Percentiles rank a stretch among this genome's conserved stretches.
These are phyloP conservation scores for Wickerhamomyces tratensis DNA, from an alignment of 805 yeast genomes.

Conservation along the genomic window DNA sequence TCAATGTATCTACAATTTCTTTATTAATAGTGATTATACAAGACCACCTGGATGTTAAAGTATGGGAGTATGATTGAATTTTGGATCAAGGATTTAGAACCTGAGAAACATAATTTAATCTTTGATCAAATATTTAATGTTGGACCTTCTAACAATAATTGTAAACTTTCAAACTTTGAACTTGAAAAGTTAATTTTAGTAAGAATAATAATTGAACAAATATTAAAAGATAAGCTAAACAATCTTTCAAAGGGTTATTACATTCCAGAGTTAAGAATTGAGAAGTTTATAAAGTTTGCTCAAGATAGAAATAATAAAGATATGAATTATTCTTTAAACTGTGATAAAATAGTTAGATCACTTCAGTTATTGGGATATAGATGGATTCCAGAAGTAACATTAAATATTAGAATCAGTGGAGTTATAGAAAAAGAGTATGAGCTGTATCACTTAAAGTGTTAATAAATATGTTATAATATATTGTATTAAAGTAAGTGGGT, in stretches of 20 bases:
- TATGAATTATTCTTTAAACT: conserved; percentile 8
- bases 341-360: background rate
- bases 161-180: conserved; percentile 4
- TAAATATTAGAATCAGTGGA: background rate
- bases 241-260: background rate
- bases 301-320: conserved; percentile 15
- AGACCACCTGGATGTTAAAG: conserved; percentile 12
- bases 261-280: background rate
- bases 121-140: conserved; percentile 3
- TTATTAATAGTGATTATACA: conserved; percentile 16
- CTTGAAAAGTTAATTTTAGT: conserved; percentile 15
- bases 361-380: too few relatives aligned
- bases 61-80: conserved; percentile 13
- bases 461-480: too few relatives aligned
- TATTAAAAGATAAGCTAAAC: too few relatives aligned
- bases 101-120: background rate
- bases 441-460: too few relatives aligned
- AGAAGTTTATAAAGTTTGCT: conserved; percentile 15
- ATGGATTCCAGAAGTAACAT: too few relatives aligned
- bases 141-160: conserved; percentile 2
- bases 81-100: background rate
- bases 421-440: too few relatives aligned
- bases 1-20: conserved; percentile 55
- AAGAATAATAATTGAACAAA: background rate
- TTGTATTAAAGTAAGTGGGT: too few relatives aligned